Percentiles rank a stretch among this genome's conserved stretches.
Conservation (phyloP, 345 rosid genomes). For the Citrus mangshanensis region DNA sequence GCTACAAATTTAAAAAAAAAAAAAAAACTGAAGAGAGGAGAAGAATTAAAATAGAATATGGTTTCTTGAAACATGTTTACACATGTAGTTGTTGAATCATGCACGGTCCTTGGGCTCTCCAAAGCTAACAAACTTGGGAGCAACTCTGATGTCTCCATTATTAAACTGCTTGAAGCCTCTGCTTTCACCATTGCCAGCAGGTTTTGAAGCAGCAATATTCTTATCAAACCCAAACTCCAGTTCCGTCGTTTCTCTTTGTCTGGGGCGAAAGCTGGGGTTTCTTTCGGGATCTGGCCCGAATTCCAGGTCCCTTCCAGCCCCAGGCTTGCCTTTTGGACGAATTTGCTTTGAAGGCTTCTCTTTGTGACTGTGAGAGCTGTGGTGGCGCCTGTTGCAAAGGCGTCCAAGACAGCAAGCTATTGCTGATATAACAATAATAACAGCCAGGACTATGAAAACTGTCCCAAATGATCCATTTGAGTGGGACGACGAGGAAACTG, state of each 20-base stretch:
- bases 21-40: neutral
- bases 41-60: neutral
- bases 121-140: constrained; percentile 9
- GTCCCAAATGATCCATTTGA: constrained; percentile 67
- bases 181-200: constrained; percentile 21
- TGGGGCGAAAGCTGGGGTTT: constrained; percentile 5
- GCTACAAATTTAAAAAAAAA: neutral
- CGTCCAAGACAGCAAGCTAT: constrained; percentile 61
- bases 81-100: neutral
- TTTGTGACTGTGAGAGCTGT: neutral
- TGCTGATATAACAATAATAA: constrained; percentile 49
- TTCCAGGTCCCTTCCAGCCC: constrained; percentile 23
- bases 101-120: constrained; percentile 12
- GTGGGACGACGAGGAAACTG: constrained; percentile 29
- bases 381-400: constrained; percentile 34
- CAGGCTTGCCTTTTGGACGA: constrained; percentile 20
- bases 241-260: constrained; percentile 21
- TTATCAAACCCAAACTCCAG: constrained; percentile 49
- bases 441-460: constrained; percentile 59
- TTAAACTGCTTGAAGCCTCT: constrained; percentile 27
- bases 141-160: constrained; percentile 7
- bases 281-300: constrained; percentile 15
- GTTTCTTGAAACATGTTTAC: neutral
- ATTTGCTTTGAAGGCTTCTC: constrained; percentile 13
- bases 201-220: constrained; percentile 21